A percentile compares a stretch with the other conserved stretches of the same genome.
Conservation (phyloP, 805 yeast genomes). For the Yarrowia sp. region DNA sequence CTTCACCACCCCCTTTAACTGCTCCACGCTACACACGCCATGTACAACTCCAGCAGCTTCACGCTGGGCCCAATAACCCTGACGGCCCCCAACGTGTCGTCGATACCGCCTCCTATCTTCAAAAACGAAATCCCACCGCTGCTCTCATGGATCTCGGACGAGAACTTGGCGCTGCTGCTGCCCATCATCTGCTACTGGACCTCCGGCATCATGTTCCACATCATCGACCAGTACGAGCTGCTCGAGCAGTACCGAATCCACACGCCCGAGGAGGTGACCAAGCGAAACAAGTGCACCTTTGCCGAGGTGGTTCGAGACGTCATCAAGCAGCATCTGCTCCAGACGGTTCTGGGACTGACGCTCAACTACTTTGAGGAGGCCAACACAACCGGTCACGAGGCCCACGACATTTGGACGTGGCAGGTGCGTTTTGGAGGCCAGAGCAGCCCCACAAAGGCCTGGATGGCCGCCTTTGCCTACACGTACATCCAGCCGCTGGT, state of each 20-base stretch:
- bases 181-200: constrained; percentile 87
- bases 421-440: constrained; percentile 14
- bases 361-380: constrained; percentile 55
- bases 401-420: constrained; percentile 45
- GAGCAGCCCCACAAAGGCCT: constrained; percentile 35
- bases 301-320: constrained; percentile 77
- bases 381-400: constrained; percentile 51
- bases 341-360: constrained; percentile 64
- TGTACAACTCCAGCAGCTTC: constrained; percentile 7
- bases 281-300: constrained; percentile 72
- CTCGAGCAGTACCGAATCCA: constrained; percentile 87
- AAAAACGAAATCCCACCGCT: constrained; percentile 36
- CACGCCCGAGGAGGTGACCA: constrained; percentile 78
- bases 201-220: constrained; percentile 68
- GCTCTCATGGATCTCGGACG: constrained; percentile 66
- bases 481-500: constrained; percentile 43
- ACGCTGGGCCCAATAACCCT: constrained; percentile 16
- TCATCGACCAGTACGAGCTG: constrained; percentile 68
- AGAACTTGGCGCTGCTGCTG: constrained; percentile 61
- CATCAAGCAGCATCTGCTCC: constrained; percentile 77
- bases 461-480: constrained; percentile 49
- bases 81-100: constrained; percentile 18
- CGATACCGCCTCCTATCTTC: constrained; percentile 17
- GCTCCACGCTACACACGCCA: neutral
- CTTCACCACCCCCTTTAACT: neutral